Percentiles rank a stretch among this genome's conserved stretches.
Evolutionary conservation across 192 early-diverging fungal species (phyloP).

Genomic region (Coemansia sp.): DNA sequence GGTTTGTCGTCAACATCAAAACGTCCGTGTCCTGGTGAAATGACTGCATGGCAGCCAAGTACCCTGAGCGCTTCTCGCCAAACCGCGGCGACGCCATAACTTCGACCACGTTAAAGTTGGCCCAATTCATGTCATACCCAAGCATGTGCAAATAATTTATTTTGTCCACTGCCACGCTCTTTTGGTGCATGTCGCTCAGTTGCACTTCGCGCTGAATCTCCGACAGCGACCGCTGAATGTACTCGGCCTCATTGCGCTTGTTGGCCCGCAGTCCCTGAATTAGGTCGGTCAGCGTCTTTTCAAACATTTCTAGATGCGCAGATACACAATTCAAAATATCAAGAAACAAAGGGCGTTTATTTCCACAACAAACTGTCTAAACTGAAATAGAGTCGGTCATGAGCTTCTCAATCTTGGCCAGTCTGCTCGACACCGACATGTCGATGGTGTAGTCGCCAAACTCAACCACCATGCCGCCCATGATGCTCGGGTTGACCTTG

Average conservation of each 20-base stretch:
- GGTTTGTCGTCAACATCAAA: constrained; percentile 93
- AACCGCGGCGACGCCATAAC: constrained; percentile 92
- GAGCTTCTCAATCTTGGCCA: constrained; percentile 94
- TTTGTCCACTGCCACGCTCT: constrained; percentile 88
- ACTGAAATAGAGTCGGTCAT: constrained; percentile 63
- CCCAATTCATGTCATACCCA: constrained; percentile 97
- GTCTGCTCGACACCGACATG: constrained; percentile 90
- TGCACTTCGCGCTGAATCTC: constrained; percentile 90
- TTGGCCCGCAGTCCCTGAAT: constrained; percentile 93
- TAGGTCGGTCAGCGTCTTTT: constrained; percentile 74
- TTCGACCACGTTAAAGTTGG: constrained; percentile 93
- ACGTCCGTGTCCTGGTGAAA: constrained; percentile 94
- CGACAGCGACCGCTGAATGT: constrained; percentile 80
- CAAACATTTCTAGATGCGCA: constrained; percentile 13
- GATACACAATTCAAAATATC: background rate
- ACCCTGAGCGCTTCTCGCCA: constrained; percentile 85
- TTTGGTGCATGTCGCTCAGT: constrained; percentile 79
- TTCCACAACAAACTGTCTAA: constrained; percentile 5
- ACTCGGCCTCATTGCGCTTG: constrained; percentile 83
- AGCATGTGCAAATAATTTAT: constrained; percentile 91
- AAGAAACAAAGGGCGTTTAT: background rate
- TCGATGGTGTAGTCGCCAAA: constrained; percentile 98
- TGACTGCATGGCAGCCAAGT: constrained; percentile 85
- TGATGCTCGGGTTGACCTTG: constrained; percentile 81
- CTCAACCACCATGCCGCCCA: constrained; percentile 96